Evolutionary conservation across 169 alveolate species (phyloP).

Genomic region (Cryptosporidium bovis): DNA sequence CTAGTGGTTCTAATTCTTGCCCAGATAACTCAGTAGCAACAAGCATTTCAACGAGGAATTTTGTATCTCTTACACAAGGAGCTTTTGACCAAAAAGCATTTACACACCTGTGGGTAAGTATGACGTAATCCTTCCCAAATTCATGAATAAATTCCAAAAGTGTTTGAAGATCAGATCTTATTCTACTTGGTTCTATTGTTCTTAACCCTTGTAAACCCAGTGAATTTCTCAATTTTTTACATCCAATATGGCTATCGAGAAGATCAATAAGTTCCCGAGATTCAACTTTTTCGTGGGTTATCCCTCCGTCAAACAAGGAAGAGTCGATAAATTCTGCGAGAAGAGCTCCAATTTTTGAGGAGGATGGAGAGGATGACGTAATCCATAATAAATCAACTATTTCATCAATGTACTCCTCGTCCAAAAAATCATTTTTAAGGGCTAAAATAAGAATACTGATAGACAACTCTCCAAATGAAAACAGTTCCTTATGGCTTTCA

Average conservation of each 20-base stretch:
- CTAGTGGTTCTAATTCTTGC: constrained; percentile 10
- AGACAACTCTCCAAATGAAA: constrained; percentile 28
- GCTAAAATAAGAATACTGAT: neutral
- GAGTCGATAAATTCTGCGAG: constrained; percentile 46
- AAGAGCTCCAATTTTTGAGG: constrained; percentile 10
- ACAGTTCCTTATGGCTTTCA: constrained; percentile 1
- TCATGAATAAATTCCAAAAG: constrained; percentile 62
- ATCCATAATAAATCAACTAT: constrained; percentile 63
- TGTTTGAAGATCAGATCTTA: constrained; percentile 52
- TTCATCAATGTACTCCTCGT: constrained; percentile 59
- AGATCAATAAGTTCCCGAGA: constrained; percentile 53
- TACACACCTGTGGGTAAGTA: constrained; percentile 48
- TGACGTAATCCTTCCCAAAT: constrained; percentile 65
- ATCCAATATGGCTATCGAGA: constrained; percentile 3
- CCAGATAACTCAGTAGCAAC: constrained; percentile 44
- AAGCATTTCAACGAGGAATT: constrained; percentile 38
- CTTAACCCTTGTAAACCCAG: constrained; percentile 10
- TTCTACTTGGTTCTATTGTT: constrained; percentile 33
- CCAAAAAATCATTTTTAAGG: constrained; percentile 17
- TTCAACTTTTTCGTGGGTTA: constrained; percentile 58
- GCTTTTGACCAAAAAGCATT: constrained; percentile 66
- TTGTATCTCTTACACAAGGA: constrained; percentile 70
- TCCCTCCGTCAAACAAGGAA: constrained; percentile 72
- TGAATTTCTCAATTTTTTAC: constrained; percentile 16
- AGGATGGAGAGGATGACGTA: neutral